These are phyloP conservation scores for Nicotiana paniculata DNA, from an alignment of 257 asterid species.

Conservation along the genomic window DNA sequence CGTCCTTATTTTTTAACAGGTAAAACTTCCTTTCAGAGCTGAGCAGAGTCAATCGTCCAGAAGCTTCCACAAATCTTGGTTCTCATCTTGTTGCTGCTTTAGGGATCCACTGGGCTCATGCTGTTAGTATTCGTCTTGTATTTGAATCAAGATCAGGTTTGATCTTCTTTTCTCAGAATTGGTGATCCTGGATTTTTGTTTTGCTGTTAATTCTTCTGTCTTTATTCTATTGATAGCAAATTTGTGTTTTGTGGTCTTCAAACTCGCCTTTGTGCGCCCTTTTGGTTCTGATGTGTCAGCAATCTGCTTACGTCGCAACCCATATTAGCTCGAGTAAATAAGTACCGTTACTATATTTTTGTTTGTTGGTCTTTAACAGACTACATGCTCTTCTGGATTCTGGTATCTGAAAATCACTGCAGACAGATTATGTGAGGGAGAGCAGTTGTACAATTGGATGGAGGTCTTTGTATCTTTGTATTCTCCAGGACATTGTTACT, in stretches of 20 bases:
- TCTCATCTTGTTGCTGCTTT: slow-evolving; percentile 87
- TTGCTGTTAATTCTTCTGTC: background rate
- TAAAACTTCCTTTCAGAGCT: slow-evolving; percentile 37
- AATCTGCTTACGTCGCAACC: background rate
- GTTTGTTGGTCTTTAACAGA: background rate
- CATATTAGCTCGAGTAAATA: background rate
- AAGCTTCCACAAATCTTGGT: slow-evolving; percentile 33
- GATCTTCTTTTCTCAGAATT: slow-evolving; percentile 7
- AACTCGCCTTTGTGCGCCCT: background rate
- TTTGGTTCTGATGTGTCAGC: background rate
- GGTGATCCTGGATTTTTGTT: slow-evolving; percentile 9
- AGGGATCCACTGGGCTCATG: slow-evolving; percentile 92
- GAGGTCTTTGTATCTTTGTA: background rate
- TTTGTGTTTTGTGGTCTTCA: background rate
- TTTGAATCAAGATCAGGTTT: slow-evolving; percentile 78
- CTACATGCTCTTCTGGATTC: background rate
- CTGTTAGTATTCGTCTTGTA: slow-evolving; percentile 73
- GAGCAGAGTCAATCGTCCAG: slow-evolving; percentile 22
- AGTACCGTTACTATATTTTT: background rate
- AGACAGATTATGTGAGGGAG: background rate
- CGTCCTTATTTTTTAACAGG: background rate
- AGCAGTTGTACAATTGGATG: background rate
- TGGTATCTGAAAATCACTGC: background rate
- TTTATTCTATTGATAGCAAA: background rate
- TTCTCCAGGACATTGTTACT: slow-evolving; percentile 1